These are phyloP conservation scores for Nepenthes mirabilis DNA, from an alignment of 148 eudicot genomes.

Conservation along the genomic window DNA sequence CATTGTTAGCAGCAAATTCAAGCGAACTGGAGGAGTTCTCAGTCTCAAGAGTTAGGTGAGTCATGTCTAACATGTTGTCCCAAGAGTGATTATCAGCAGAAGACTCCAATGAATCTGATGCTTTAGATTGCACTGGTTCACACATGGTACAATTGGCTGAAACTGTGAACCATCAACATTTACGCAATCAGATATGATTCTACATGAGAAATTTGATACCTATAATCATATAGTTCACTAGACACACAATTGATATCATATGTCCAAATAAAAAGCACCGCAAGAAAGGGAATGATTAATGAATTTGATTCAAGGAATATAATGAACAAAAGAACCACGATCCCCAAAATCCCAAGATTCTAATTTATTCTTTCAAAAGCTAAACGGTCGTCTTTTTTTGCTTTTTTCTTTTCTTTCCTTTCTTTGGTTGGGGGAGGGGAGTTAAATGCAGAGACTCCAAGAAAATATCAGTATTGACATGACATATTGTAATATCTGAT, in stretches of 20 bases:
- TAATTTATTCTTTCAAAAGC: too few species aligned
- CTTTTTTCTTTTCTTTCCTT: too few species aligned
- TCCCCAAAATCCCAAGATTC: too few species aligned
- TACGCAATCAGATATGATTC: constrained; percentile 11
- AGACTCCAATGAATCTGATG: not conserved
- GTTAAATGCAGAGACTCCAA: too few species aligned
- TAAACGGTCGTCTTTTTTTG: too few species aligned
- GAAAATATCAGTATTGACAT: too few species aligned
- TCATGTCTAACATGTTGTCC: constrained; percentile 16
- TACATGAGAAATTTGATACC: constrained; percentile 5
- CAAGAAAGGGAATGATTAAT: too few species aligned
- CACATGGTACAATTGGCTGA: not conserved
- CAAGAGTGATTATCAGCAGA: constrained; percentile 6
- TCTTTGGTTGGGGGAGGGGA: too few species aligned
- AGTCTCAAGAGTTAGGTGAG: constrained; percentile 17
- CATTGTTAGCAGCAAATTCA: constrained; percentile 60
- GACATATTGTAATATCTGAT: too few species aligned
- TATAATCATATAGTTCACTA: constrained; percentile 6
- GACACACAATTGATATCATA: not conserved
- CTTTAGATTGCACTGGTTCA: not conserved
- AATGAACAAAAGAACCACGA: too few species aligned
- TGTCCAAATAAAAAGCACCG: too few species aligned
- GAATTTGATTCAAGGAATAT: too few species aligned
- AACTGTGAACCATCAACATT: constrained; percentile 6
- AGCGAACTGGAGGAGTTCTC: constrained; percentile 39